A percentile compares a stretch with the other conserved stretches of the same genome.
These are phyloP conservation scores for Pezicula radicicola DNA, from an alignment of 2,329 filamentous ascomycete genomes.

Conservation along the genomic window DNA sequence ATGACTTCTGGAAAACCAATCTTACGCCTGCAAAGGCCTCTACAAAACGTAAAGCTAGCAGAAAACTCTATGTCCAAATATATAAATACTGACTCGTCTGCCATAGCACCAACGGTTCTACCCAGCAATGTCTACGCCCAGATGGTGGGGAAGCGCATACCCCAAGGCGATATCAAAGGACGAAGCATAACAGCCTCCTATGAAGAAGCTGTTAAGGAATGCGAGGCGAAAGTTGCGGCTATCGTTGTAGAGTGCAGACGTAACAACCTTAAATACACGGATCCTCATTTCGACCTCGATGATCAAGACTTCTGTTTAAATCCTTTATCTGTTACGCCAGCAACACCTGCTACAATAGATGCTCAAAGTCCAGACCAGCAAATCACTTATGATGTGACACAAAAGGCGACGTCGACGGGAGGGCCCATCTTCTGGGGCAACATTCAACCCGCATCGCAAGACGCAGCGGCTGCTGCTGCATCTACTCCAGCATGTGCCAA, in stretches of 20 bases:
- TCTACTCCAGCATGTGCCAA: slow-evolving; percentile 40
- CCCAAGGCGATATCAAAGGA: slow-evolving; percentile 1
- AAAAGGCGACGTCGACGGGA: slow-evolving; percentile 4
- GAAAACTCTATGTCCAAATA: not conserved
- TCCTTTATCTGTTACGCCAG: slow-evolving; percentile 1
- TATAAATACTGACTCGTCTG: not conserved
- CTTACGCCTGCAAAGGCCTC: not conserved
- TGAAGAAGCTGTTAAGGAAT: slow-evolving; percentile 66
- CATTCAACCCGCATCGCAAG: slow-evolving; percentile 8
- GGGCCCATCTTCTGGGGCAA: slow-evolving; percentile 9
- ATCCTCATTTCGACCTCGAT: slow-evolving; percentile 79
- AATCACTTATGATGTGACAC: slow-evolving; percentile 1
- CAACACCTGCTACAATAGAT: not conserved
- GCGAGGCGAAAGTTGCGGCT: slow-evolving; percentile 57
- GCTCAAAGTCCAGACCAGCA: not conserved
- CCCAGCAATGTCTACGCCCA: not conserved
- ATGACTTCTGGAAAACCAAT: not conserved
- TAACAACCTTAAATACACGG: slow-evolving; percentile 78
- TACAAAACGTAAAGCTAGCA: not conserved
- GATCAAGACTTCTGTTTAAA: slow-evolving; percentile 10
- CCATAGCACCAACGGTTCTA: not conserved
- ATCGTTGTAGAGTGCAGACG: slow-evolving; percentile 63
- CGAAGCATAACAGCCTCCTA: slow-evolving; percentile 53
- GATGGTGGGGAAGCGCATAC: not conserved
- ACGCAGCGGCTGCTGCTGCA: slow-evolving; percentile 10